These are phyloP conservation scores for Chaetomium fimeti DNA, from an alignment of 495 filamentous ascomycete species.

Conservation along the genomic window DNA sequence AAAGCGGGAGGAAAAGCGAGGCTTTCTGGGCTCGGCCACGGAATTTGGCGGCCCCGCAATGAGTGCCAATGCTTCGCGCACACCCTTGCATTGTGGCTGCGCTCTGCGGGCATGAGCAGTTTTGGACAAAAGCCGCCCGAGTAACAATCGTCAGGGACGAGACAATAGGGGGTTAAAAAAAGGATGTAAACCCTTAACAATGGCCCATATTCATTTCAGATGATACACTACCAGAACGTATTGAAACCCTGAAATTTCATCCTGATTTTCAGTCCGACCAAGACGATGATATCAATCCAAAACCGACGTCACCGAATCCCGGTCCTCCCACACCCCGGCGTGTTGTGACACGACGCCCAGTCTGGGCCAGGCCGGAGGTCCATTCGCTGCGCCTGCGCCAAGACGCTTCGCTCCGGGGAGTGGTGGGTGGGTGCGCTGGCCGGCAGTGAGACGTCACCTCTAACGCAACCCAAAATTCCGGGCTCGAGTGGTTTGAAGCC, in stretches of 20 bases:
- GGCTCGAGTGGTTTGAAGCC: not conserved
- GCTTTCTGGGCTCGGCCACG: slow-evolving; percentile 1
- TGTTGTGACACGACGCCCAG: not conserved
- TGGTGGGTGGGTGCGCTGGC: not conserved
- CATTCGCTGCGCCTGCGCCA: slow-evolving; percentile 5
- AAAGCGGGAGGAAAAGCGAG: slow-evolving; percentile 9
- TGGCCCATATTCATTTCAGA: not conserved
- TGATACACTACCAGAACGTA: not conserved
- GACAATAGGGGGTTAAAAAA: not conserved
- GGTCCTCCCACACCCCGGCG: not conserved
- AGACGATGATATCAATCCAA: not conserved
- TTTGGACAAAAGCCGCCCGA: not conserved
- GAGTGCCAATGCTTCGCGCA: not conserved
- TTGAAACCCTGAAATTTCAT: not conserved
- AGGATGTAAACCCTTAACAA: not conserved
- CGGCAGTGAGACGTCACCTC: slow-evolving; percentile 13
- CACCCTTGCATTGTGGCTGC: slow-evolving; percentile 3
- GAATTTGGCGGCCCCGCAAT: slow-evolving; percentile 9
- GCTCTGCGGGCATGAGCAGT: not conserved
- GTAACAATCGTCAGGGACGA: not conserved
- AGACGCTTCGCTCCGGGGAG: slow-evolving; percentile 4
- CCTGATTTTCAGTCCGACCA: not conserved
- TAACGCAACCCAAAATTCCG: not conserved
- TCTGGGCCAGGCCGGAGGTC: not conserved
- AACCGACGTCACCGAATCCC: not conserved